Conservation (phyloP, 2,329 filamentous ascomycete genomes). For the Geosmithia flava region DNA sequence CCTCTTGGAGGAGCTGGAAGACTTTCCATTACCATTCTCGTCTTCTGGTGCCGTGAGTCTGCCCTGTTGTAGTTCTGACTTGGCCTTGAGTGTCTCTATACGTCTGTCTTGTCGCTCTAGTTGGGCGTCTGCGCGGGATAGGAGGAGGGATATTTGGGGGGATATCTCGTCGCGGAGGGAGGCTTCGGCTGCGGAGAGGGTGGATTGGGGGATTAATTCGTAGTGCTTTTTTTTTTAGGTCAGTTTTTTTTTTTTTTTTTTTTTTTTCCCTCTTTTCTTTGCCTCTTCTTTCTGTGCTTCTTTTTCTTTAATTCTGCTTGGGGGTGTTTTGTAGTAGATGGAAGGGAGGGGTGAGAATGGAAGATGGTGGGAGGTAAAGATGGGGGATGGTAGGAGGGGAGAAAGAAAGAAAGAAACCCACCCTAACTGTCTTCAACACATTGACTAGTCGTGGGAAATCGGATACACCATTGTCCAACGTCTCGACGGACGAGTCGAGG, state of each 20-base stretch:
- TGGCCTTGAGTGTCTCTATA: slow-evolving; percentile 72
- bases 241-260: too few species aligned
- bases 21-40: too few species aligned
- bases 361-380: neutral
- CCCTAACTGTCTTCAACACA: slow-evolving; percentile 45
- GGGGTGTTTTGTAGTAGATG: too few species aligned
- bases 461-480: slow-evolving; percentile 40
- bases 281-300: too few species aligned
- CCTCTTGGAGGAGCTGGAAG: too few species aligned
- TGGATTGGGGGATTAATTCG: slow-evolving; percentile 78
- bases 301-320: too few species aligned
- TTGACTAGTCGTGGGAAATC: slow-evolving; percentile 44
- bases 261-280: too few species aligned
- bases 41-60: slow-evolving; percentile 24
- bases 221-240: slow-evolving; percentile 52
- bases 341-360: neutral
- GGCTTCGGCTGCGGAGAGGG: slow-evolving; percentile 69
- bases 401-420: slow-evolving; percentile 17
- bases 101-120: slow-evolving; percentile 72
- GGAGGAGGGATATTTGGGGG: slow-evolving; percentile 70
- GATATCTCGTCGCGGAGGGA: slow-evolving; percentile 79
- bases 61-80: slow-evolving; percentile 73
- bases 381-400: neutral
- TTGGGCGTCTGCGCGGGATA: slow-evolving; percentile 72
- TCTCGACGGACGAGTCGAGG: slow-evolving; percentile 47